Evolutionary conservation across 2,329 filamentous ascomycete genomes (phyloP).

Genomic region (Cercospora berteroae): DNA sequence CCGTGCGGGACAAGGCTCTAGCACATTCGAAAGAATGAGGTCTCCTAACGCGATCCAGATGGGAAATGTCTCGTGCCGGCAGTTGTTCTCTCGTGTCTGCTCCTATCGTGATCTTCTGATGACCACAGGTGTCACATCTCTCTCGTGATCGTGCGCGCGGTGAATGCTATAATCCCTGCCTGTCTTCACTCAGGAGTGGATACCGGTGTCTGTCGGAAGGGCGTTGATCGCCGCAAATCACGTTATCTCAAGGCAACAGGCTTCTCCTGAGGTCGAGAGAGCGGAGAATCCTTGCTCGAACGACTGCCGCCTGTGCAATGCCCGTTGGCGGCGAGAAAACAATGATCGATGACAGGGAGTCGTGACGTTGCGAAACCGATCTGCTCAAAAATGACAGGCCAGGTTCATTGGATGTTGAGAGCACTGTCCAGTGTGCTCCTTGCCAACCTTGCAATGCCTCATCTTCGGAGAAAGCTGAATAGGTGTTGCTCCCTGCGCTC

Average conservation of each 20-base stretch:
- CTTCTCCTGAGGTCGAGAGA: constrained; percentile 11
- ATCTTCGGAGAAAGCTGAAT: constrained; percentile 11
- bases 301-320: constrained; percentile 20
- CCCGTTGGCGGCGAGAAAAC: constrained; percentile 7
- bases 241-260: constrained; percentile 13
- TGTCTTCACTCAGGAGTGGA: not conserved
- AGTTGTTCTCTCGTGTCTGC: constrained; percentile 3
- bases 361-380: constrained; percentile 12
- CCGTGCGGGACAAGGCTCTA: not conserved
- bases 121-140: not conserved
- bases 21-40: not conserved
- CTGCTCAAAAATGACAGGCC: constrained; percentile 1
- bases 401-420: not conserved
- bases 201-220: constrained; percentile 5
- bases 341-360: constrained; percentile 15
- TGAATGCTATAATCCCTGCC: constrained; percentile 1
- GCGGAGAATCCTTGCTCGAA: constrained; percentile 21
- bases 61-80: not conserved
- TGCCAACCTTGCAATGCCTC: constrained; percentile 10
- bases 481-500: not conserved
- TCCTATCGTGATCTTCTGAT: not conserved
- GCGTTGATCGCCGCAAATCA: constrained; percentile 9
- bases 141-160: constrained; percentile 1
- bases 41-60: not conserved
- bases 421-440: not conserved